These are phyloP conservation scores for Tilletia horrida DNA, from an alignment of 1,284 basidiomycete genomes.

Conservation along the genomic window DNA sequence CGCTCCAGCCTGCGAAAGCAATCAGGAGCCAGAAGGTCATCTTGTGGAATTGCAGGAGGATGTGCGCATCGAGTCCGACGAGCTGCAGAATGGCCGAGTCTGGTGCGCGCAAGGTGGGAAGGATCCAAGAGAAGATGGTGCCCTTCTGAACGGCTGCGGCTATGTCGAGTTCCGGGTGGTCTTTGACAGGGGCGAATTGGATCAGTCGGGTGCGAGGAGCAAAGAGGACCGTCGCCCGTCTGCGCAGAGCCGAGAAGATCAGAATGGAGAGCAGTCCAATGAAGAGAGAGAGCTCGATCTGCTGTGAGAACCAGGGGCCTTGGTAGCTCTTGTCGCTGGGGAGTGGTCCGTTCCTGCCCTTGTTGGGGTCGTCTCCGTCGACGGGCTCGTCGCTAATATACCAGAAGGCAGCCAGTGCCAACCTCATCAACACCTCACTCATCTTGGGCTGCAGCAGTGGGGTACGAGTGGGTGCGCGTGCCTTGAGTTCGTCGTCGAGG, in stretches of 20 bases:
- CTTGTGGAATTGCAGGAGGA: slow-evolving; percentile 90
- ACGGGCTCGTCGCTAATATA: not conserved
- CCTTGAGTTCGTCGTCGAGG: not conserved
- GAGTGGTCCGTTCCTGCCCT: slow-evolving; percentile 12
- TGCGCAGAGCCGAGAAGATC: slow-evolving; percentile 80
- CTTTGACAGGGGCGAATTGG: slow-evolving; percentile 86
- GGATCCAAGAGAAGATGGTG: slow-evolving; percentile 83
- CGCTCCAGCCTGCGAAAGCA: slow-evolving; percentile 66
- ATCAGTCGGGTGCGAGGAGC: slow-evolving; percentile 90
- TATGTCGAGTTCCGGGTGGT: slow-evolving; percentile 64
- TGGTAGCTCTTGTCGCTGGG: slow-evolving; percentile 27
- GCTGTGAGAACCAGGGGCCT: slow-evolving; percentile 89
- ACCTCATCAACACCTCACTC: not conserved
- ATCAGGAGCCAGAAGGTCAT: slow-evolving; percentile 87
- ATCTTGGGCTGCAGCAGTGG: not conserved
- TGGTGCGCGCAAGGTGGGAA: slow-evolving; percentile 82
- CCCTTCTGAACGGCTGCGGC: not conserved
- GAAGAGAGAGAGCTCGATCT: slow-evolving; percentile 71
- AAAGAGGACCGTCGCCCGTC: slow-evolving; percentile 81
- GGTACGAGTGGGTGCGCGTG: not conserved
- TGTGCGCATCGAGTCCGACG: slow-evolving; percentile 90
- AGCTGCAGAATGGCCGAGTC: slow-evolving; percentile 94
- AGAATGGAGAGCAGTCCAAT: slow-evolving; percentile 79
- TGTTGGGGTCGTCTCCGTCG: not conserved
- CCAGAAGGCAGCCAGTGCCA: not conserved